Base-by-base conservation (phyloP, 495 filamentous ascomycete genomes). In the Daldinia concentrica region DNA sequence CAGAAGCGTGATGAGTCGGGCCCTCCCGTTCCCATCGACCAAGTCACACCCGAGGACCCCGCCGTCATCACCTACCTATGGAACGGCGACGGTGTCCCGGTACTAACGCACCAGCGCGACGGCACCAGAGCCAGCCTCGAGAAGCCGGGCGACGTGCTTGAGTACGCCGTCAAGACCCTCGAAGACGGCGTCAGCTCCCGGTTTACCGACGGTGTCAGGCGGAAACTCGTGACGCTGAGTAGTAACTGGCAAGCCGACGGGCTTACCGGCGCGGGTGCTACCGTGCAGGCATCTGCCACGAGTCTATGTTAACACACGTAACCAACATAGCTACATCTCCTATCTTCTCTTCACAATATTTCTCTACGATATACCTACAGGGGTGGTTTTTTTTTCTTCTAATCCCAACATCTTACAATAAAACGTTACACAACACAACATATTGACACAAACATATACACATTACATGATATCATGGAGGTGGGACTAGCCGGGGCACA, bases 121-220 rank as follows among this genome's bases (percentile, higher is more conserved):
- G 81, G 79, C 22, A 37, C 71, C 0, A 69, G 66, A 12, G 62
- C 79, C 22, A 74, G 60, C 37, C 64, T 84, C 19, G 77, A 80
- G 27, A 77, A 79, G 52, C 84, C 84, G 0, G 72, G 43, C 5
- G 76, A 84, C 12, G 74, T 85, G 2, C 73, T 87, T n/a, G 55
- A 64, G 8, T 82, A 83, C 74, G 79, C 80, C 39, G 58, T 84
- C 15, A 77, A 78, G 62, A 76, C 82, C n/a, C 69, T 87, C 30
- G 81, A 84, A n/a, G 76, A 78, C 11, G 82, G 81, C 29, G 52
- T 77, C 45, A 79, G 79, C 74, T 76, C 79, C 1, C 68, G 81
- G 34, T 60, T 86, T 15, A 73, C 78, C 4, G 84, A 86, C 36
- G 84, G 85, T 17, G 84, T 87, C 50, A 76, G 75, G 61, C 77